phyloP scores from a whole-genome alignment of 495 filamentous ascomycete species.

The Annulohypoxylon bovei region DNA sequence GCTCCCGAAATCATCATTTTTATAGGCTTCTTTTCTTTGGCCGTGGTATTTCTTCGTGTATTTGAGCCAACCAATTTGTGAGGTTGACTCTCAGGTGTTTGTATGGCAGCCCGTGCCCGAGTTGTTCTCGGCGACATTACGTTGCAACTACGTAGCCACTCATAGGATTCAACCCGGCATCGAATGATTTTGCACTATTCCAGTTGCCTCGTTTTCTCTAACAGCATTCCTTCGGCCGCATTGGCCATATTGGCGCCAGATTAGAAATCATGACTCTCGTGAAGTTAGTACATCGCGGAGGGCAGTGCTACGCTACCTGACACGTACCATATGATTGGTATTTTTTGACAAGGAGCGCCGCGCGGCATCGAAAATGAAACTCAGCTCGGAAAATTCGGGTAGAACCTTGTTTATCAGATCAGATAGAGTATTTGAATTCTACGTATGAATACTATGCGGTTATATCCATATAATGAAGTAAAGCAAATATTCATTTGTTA shows the following conservation, averaged over 20 bases:
- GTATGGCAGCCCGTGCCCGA: slow-evolving; percentile 17
- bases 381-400: slow-evolving; percentile 3
- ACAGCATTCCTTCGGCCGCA: neutral
- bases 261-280: neutral
- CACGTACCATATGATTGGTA: slow-evolving; percentile 2
- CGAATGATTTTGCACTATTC: slow-evolving; percentile 23
- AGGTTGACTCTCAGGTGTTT: neutral
- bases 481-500: neutral
- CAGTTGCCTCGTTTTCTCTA: slow-evolving; percentile 21
- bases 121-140: slow-evolving; percentile 17
- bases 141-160: slow-evolving; percentile 7
- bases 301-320: slow-evolving; percentile 20
- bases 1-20: neutral
- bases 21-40: neutral
- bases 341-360: neutral
- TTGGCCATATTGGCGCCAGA: neutral
- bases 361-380: slow-evolving; percentile 2
- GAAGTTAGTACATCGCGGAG: neutral
- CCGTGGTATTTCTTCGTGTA: neutral
- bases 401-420: neutral
- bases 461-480: neutral
- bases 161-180: neutral
- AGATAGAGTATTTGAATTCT: neutral
- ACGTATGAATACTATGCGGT: neutral
- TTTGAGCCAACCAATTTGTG: neutral